These are phyloP conservation scores for Metschnikowia baotianmanensis DNA, from an alignment of 805 yeast genomes.

Conservation along the genomic window DNA sequence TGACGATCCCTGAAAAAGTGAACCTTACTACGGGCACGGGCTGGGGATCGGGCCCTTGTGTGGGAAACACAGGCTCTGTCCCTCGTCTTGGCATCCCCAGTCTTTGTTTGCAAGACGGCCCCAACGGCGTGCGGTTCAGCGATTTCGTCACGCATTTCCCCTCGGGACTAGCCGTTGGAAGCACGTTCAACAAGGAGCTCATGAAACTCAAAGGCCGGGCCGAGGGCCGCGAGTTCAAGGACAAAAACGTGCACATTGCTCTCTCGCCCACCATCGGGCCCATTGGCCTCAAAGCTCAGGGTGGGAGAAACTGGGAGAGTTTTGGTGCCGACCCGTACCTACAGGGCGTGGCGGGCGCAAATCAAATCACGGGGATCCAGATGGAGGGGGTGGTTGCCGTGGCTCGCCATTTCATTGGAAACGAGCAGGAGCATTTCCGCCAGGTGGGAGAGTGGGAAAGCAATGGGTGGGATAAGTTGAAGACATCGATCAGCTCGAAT, in stretches of 20 bases:
- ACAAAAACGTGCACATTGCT: constrained; percentile 53
- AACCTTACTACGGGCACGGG: constrained; percentile 64
- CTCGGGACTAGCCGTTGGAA: constrained; percentile 56
- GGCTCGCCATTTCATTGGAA: constrained; percentile 55
- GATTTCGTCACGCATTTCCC: constrained; percentile 58
- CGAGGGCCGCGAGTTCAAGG: constrained; percentile 52
- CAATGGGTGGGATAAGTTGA: constrained; percentile 43
- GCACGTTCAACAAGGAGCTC: constrained; percentile 54
- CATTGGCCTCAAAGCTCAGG: constrained; percentile 58
- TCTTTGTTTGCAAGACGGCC: constrained; percentile 62
- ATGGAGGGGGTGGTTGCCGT: constrained; percentile 56
- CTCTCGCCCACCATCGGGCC: constrained; percentile 62
- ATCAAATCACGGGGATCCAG: constrained; percentile 55
- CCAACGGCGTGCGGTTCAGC: constrained; percentile 56
- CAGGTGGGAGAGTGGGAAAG: constrained; percentile 50
- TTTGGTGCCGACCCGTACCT: constrained; percentile 62
- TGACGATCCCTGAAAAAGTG: constrained; percentile 58
- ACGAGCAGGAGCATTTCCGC: constrained; percentile 62
- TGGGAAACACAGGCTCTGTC: constrained; percentile 59
- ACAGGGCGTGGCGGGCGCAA: constrained; percentile 53
- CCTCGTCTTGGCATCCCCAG: constrained; percentile 54
- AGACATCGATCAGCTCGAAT: constrained; percentile 47
- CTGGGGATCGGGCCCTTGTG: constrained; percentile 61
- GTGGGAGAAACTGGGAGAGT: constrained; percentile 66
- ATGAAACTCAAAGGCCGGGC: constrained; percentile 54